Conservation (phyloP, 306 rosid genomes). For the Vigna mungo region DNA sequence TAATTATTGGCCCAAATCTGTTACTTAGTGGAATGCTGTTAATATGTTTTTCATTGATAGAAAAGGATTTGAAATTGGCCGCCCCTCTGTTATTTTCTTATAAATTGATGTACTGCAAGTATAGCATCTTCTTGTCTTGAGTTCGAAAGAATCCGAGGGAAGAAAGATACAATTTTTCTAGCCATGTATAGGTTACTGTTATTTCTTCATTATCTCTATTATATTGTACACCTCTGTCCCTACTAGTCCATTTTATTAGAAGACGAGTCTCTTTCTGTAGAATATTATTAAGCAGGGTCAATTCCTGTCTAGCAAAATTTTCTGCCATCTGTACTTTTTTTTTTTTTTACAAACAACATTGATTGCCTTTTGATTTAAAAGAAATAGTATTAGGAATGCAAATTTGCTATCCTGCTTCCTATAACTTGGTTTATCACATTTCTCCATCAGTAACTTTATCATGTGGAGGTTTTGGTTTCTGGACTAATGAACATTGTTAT, state of each 20-base stretch:
- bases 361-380: background rate
- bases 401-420: background rate
- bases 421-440: background rate
- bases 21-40: conserved; percentile 10
- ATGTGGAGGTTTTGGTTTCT: conserved; percentile 10
- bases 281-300: conserved; percentile 12
- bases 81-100: background rate
- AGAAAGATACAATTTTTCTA: conserved; percentile 19
- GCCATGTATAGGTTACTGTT: background rate
- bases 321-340: conserved; percentile 14
- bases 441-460: conserved; percentile 8
- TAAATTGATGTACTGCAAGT: conserved; percentile 15
- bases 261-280: background rate
- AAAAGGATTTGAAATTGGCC: background rate
- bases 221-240: background rate
- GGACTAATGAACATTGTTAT: conserved; percentile 26
- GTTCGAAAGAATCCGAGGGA: conserved; percentile 7
- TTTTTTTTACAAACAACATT: background rate
- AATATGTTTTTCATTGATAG: conserved; percentile 18
- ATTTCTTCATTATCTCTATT: background rate
- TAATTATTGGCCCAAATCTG: conserved; percentile 9
- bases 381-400: background rate
- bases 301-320: conserved; percentile 14
- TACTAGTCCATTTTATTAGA: conserved; percentile 1
- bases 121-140: background rate